Base-by-base conservation (phyloP, 805 yeast genomes). In the Zygoascus biomembranicola region DNA sequence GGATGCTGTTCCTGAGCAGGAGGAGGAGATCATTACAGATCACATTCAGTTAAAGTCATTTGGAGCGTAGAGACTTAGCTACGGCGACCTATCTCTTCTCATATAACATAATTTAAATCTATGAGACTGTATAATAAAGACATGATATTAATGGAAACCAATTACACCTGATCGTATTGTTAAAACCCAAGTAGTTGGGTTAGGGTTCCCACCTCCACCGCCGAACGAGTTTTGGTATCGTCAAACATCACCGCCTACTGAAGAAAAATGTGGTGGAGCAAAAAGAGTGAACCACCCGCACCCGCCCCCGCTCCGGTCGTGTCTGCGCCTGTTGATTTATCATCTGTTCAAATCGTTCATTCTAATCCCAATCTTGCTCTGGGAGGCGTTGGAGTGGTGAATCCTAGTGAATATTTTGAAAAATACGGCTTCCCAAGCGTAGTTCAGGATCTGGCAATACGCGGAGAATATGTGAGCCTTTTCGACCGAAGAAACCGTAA, bases 351-450 rank as follows among this genome's bases (percentile, higher is more conserved):
- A 14, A 6, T 19, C 19, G 20, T 16, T 42, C 44, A 16, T 2
- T 20, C 31, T 26, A 6, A 8, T 19, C 37, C 37, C 19, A 16
- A 19, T 45, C 18, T 20, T 13, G 48, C 18, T 16, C 48, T 4
- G 32, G 32, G 20, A 42, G 44, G 20, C 8, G 26, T 16, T 13
- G 44, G 44, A 19, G 69, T 31, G 52, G 79, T 88, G 3, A 76
- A 80, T 55, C 99, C 98, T 0, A 77, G 80, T 20, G 95, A 75
- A 6, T 90, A 86, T 71, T 90, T 90, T 74, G 54, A 54, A n/a
- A 82, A 84, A 61, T 90, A 87, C 66, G 99, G 99, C 2, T 89
- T 87, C 63, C 99, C 98, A 0, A 96, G 97, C 1, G 98, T 98
- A 0, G 77, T 87, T 32, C 95, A 89, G 67, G 99, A 94, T 65